phyloP scores from a whole-genome alignment of 805 yeast species.

The Saccharomyces jurei region DNA sequence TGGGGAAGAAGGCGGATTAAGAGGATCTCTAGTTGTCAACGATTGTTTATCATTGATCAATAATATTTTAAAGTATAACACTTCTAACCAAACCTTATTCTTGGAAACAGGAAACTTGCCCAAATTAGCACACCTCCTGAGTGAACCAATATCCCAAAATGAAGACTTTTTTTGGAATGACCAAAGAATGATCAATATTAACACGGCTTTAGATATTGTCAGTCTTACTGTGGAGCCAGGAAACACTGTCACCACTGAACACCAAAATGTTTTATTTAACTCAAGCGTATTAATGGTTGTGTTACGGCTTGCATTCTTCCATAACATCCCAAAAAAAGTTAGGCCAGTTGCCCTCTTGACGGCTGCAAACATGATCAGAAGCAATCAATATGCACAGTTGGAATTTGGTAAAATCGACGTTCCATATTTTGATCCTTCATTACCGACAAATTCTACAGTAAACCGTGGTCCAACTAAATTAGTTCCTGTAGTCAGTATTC shows the following conservation, averaged over 20 bases:
- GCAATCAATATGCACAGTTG: constrained; percentile 58
- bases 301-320: constrained; percentile 62
- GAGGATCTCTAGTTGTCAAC: constrained; percentile 84
- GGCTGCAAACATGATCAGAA: constrained; percentile 66
- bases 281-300: constrained; percentile 60
- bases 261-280: constrained; percentile 54
- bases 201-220: constrained; percentile 62
- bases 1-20: constrained; percentile 78
- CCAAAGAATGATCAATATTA: constrained; percentile 61
- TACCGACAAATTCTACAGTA: constrained; percentile 31
- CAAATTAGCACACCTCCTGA: constrained; percentile 51
- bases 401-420: constrained; percentile 79
- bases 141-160: constrained; percentile 47
- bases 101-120: constrained; percentile 76
- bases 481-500: constrained; percentile 65
- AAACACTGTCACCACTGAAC: constrained; percentile 49
- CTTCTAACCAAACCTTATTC: constrained; percentile 83
- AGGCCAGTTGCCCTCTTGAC: constrained; percentile 65
- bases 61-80: constrained; percentile 69
- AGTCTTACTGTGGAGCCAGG: constrained; percentile 66
- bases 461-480: constrained; percentile 20
- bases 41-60: constrained; percentile 75
- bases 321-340: constrained; percentile 53
- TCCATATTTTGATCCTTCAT: constrained; percentile 77
- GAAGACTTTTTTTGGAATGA: constrained; percentile 62